Evolutionary conservation across 1,139 yeast genomes (phyloP).

Genomic region (Zygosaccharomyces pseudobailii): DNA sequence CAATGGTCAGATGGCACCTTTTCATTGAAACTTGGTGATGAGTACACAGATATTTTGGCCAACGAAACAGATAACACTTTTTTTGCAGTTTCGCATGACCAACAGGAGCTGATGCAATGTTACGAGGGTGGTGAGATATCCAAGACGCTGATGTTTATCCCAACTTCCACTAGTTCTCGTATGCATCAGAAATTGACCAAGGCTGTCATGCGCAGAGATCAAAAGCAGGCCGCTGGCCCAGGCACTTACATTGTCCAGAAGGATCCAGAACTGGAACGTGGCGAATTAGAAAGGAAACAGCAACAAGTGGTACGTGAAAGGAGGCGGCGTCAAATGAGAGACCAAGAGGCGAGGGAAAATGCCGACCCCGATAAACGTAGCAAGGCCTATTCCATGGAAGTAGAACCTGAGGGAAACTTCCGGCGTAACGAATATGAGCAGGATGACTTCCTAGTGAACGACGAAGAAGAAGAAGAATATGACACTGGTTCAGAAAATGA

Average conservation of each 20-base stretch:
- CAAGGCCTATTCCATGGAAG: conserved; percentile 25
- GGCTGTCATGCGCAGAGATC: conserved; percentile 67
- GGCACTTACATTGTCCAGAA: conserved; percentile 72
- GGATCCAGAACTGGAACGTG: conserved; percentile 84
- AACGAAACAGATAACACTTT: conserved; percentile 69
- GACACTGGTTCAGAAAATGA: conserved; percentile 44
- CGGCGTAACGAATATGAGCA: conserved; percentile 42
- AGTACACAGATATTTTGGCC: conserved; percentile 72
- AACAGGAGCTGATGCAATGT: conserved; percentile 63
- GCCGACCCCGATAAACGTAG: conserved; percentile 25
- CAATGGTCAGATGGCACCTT: conserved; percentile 93
- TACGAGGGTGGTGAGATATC: conserved; percentile 40
- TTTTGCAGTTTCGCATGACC: conserved; percentile 66
- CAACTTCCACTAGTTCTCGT: conserved; percentile 78
- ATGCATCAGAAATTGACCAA: conserved; percentile 78
- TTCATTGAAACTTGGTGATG: conserved; percentile 82
- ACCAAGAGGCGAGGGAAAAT: conserved; percentile 45
- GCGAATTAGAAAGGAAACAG: conserved; percentile 76
- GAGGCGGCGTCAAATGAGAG: conserved; percentile 58
- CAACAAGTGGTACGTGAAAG: conserved; percentile 63
- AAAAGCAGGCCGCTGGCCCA: conserved; percentile 45
- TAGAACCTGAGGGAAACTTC: conserved; percentile 11
- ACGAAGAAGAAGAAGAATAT: conserved; percentile 46
- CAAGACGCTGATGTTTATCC: conserved; percentile 69
- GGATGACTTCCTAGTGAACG: conserved; percentile 40